Evolutionary conservation across 768 basidiomycete species (phyloP).

Genomic region (Vishniacozyma victoriae): DNA sequence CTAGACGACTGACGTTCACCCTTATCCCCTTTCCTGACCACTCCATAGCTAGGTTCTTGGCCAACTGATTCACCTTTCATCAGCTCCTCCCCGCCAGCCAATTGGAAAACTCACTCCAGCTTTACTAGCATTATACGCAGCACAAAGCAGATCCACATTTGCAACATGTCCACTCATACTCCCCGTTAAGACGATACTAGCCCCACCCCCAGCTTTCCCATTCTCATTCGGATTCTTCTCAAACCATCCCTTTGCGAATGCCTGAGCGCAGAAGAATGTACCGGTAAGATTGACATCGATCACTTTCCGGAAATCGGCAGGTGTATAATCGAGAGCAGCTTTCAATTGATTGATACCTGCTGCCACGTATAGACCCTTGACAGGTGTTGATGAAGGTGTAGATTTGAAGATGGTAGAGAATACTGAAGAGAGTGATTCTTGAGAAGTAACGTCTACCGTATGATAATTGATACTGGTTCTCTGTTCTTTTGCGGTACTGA

Average conservation of each 20-base stretch:
- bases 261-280: conserved; percentile 14
- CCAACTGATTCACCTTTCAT: conserved; percentile 29
- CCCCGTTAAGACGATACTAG: conserved; percentile 33
- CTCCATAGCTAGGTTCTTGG: conserved; percentile 43
- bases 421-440: neutral
- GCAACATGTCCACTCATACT: conserved; percentile 36
- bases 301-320: conserved; percentile 17
- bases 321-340: conserved; percentile 14
- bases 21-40: conserved; percentile 39
- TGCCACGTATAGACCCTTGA: conserved; percentile 11
- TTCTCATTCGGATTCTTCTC: neutral
- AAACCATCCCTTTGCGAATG: conserved; percentile 16
- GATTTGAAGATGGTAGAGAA: conserved; percentile 7
- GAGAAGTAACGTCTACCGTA: conserved; percentile 12
- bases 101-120: conserved; percentile 21
- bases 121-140: conserved; percentile 41
- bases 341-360: conserved; percentile 23
- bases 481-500: conserved; percentile 1
- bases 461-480: conserved; percentile 6
- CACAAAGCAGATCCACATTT: conserved; percentile 16
- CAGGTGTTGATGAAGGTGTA: conserved; percentile 1
- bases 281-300: conserved; percentile 28
- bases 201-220: conserved; percentile 10
- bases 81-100: neutral
- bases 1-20: conserved; percentile 29